Conservation (phyloP, 805 yeast genomes). For the Candida patagonica region DNA sequence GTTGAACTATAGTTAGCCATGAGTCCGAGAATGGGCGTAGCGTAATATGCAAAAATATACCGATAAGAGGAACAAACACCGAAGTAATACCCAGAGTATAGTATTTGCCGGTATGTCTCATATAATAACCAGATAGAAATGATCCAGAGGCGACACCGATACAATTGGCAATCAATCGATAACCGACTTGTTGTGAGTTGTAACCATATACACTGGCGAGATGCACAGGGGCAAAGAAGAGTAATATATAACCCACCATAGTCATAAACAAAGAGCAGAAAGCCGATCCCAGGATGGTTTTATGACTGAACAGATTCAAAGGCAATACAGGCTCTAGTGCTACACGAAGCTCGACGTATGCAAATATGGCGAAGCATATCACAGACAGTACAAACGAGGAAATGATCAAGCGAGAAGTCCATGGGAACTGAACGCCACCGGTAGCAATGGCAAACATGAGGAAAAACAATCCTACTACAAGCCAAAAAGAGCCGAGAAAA, state of each 20-base stretch:
- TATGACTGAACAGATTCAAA: conserved; percentile 42
- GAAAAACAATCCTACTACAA: conserved; percentile 49
- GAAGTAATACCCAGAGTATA: conserved; percentile 36
- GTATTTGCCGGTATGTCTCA: conserved; percentile 61
- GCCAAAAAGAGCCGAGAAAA: conserved; percentile 50
- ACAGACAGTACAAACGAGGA: conserved; percentile 22
- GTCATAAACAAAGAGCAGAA: conserved; percentile 62
- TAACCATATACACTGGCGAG: conserved; percentile 45
- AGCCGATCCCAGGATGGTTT: conserved; percentile 57
- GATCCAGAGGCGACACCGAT: conserved; percentile 62
- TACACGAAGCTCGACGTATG: conserved; percentile 40
- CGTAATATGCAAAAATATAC: conserved; percentile 32
- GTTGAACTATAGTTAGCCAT: conserved; percentile 23
- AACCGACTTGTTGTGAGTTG: conserved; percentile 48
- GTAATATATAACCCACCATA: conserved; percentile 53
- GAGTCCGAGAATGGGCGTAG: conserved; percentile 19
- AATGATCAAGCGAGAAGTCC: conserved; percentile 36
- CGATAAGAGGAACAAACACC: conserved; percentile 38
- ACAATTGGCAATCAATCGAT: conserved; percentile 44
- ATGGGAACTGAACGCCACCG: conserved; percentile 49
- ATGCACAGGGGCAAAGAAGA: conserved; percentile 66
- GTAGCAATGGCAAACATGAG: conserved; percentile 57
- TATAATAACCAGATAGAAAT: conserved; percentile 53
- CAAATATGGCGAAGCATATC: conserved; percentile 29
- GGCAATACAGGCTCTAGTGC: conserved; percentile 65